Conservation (phyloP, 495 filamentous ascomycete species). For the Aspergillus kassunensis region DNA sequence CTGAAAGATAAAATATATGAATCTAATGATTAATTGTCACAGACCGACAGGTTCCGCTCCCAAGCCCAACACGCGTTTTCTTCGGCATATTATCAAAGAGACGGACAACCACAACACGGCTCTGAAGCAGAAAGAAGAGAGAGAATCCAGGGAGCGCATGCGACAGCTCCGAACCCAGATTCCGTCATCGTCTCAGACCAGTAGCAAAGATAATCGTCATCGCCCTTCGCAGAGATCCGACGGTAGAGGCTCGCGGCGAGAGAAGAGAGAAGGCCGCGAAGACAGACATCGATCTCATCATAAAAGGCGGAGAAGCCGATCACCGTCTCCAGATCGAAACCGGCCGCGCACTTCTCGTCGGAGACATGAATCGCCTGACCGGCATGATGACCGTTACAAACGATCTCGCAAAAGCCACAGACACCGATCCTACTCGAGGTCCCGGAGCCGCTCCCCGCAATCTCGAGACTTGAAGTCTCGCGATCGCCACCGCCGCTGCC, state of each 20-base stretch:
- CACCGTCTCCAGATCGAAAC: constrained; percentile 27
- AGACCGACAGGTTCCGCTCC: constrained; percentile 63
- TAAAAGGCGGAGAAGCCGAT: constrained; percentile 27
- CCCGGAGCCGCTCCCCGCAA: constrained; percentile 34
- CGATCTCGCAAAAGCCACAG: constrained; percentile 20
- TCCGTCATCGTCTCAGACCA: constrained; percentile 28
- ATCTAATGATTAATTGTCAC: background rate
- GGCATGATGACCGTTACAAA: constrained; percentile 17
- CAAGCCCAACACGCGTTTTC: constrained; percentile 86
- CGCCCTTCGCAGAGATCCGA: constrained; percentile 12
- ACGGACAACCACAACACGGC: constrained; percentile 88
- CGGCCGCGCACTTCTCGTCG: constrained; percentile 27
- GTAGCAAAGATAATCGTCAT: constrained; percentile 17
- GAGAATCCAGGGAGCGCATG: constrained; percentile 55
- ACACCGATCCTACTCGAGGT: constrained; percentile 30
- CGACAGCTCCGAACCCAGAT: constrained; percentile 42
- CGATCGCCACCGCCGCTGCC: constrained; percentile 24
- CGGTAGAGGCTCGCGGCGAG: constrained; percentile 14
- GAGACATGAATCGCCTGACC: constrained; percentile 21
- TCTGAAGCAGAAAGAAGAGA: constrained; percentile 75
- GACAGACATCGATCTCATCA: constrained; percentile 24
- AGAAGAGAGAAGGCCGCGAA: constrained; percentile 15
- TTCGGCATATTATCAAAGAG: constrained; percentile 82
- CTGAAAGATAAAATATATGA: background rate
- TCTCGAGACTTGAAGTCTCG: constrained; percentile 20